Conservation (phyloP, 2,329 filamentous ascomycete genomes). For the Zarea fungicola region DNA sequence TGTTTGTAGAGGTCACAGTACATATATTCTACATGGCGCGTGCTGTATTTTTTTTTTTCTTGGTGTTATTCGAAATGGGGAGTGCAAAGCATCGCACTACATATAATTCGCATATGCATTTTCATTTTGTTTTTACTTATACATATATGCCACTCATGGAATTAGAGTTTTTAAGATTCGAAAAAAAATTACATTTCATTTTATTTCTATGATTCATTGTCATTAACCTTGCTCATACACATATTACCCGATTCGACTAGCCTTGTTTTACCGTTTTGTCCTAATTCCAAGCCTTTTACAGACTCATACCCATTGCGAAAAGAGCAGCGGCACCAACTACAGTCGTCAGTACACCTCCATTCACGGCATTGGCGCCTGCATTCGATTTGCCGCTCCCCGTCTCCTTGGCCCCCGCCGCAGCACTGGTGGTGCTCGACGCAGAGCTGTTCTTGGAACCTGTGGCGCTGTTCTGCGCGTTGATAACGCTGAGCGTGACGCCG, state of each 20-base stretch:
- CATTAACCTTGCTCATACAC: neutral
- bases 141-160: neutral
- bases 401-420: slow-evolving; percentile 1
- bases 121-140: no score
- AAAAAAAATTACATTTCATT: neutral
- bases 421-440: neutral
- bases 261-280: neutral
- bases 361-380: neutral
- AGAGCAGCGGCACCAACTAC: slow-evolving; percentile 4
- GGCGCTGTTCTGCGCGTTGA: slow-evolving; percentile 23
- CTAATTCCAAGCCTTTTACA: neutral
- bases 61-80: no score
- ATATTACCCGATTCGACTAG: no score
- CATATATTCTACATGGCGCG: slow-evolving; percentile 11
- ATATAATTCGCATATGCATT: no score
- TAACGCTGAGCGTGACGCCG: slow-evolving; percentile 37
- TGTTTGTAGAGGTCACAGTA: slow-evolving; percentile 6
- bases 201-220: slow-evolving; percentile 1
- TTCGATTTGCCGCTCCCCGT: slow-evolving; percentile 12
- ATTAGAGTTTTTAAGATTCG: neutral
- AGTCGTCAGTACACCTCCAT: neutral
- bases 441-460: neutral
- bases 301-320: neutral
- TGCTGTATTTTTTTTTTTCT: no score
- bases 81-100: no score